phyloP scores from a whole-genome alignment of 73 alveolate genomes.

The Paramecium primaurelia region DNA sequence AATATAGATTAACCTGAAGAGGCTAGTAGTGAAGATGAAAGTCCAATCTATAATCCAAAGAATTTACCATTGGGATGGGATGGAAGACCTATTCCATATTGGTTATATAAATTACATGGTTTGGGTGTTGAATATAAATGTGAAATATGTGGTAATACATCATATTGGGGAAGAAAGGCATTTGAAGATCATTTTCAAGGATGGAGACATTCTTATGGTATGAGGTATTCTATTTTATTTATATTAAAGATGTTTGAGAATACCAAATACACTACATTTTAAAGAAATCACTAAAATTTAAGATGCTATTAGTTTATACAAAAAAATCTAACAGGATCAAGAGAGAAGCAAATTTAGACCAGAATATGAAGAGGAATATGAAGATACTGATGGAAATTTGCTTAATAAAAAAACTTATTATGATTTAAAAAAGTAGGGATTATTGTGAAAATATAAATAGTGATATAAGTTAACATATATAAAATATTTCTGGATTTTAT shows the following conservation, averaged over 20 bases:
- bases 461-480: neutral
- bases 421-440: neutral
- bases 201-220: constrained; percentile 46
- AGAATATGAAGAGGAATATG: constrained; percentile 95
- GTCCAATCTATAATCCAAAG: constrained; percentile 59
- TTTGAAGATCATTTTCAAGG: constrained; percentile 37
- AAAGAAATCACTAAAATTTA: constrained; percentile 96
- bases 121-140: constrained; percentile 98
- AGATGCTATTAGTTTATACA: constrained; percentile 98
- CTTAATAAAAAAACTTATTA: constrained; percentile 72
- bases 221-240: constrained; percentile 81
- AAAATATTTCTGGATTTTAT: neutral
- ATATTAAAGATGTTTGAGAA: constrained; percentile 97
- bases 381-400: constrained; percentile 94
- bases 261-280: constrained; percentile 99
- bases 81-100: constrained; percentile 99
- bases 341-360: constrained; percentile 95
- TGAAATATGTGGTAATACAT: constrained; percentile 99
- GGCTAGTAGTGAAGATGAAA: constrained; percentile 3
- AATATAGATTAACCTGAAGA: neutral
- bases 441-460: neutral
- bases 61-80: constrained; percentile 99
- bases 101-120: constrained; percentile 99
- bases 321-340: constrained; percentile 89
- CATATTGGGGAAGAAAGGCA: constrained; percentile 62